Percentiles rank a stretch among this genome's conserved stretches.
Evolutionary conservation across 345 rosid genomes (phyloP).

Genomic region (Ceriops decandra): DNA sequence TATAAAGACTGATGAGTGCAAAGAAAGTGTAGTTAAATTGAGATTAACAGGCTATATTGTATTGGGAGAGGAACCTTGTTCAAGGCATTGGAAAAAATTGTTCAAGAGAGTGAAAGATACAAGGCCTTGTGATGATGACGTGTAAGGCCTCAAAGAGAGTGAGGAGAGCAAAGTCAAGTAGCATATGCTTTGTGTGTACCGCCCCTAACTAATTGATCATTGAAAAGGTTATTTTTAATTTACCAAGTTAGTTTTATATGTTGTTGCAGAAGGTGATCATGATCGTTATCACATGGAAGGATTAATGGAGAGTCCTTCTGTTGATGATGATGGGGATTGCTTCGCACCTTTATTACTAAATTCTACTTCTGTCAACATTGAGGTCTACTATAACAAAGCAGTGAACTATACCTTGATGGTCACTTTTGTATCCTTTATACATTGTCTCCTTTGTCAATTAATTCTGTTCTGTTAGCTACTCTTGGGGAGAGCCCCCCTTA

Average conservation of each 20-base stretch:
- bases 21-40: no score
- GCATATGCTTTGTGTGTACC: no score
- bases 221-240: background rate
- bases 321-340: conserved; percentile 91
- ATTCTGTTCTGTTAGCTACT: conserved; percentile 6
- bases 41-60: no score
- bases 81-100: no score
- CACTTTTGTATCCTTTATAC: conserved; percentile 91
- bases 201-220: no score
- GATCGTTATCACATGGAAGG: conserved; percentile 81
- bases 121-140: no score
- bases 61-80: no score
- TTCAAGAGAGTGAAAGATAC: no score
- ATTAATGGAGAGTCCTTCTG: conserved; percentile 89
- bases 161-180: no score
- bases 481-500: conserved; percentile 47
- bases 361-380: conserved; percentile 90
- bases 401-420: conserved; percentile 98
- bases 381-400: conserved; percentile 94
- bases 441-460: conserved; percentile 5
- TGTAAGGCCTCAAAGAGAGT: no score
- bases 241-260: conserved; percentile 5
- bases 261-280: conserved; percentile 63
- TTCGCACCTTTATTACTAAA: conserved; percentile 75
- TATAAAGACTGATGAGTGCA: no score